phyloP scores from a whole-genome alignment of 2,329 filamentous ascomycete genomes.

The Nemania serpens region DNA sequence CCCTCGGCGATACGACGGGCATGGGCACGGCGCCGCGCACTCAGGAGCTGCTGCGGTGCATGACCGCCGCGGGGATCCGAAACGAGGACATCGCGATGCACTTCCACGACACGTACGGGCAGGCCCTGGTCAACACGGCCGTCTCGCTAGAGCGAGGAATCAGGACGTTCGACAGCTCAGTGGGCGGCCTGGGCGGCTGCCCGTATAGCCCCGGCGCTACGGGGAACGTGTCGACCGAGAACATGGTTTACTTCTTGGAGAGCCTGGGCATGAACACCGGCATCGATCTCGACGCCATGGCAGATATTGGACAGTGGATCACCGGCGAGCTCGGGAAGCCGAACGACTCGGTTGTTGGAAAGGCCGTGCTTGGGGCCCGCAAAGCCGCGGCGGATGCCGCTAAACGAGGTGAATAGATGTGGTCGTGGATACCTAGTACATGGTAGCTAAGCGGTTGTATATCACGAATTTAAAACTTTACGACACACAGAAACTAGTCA shows the following conservation, averaged over 20 bases:
- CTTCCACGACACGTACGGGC: constrained; percentile 75
- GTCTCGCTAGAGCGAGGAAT: constrained; percentile 67
- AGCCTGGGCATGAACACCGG: constrained; percentile 64
- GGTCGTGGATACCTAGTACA: too few species aligned
- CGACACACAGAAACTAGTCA: too few species aligned
- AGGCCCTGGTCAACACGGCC: constrained; percentile 68
- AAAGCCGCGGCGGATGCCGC: constrained; percentile 21
- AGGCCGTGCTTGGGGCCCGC: constrained; percentile 41
- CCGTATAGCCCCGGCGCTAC: constrained; percentile 71
- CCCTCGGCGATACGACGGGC: constrained; percentile 86
- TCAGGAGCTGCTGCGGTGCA: constrained; percentile 51
- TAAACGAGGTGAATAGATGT: not conserved
- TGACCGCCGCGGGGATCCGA: constrained; percentile 57
- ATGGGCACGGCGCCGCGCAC: constrained; percentile 68
- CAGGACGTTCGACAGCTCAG: constrained; percentile 68
- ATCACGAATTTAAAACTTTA: too few species aligned
- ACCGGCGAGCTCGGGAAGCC: constrained; percentile 52
- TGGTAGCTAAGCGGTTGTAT: too few species aligned
- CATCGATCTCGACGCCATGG: constrained; percentile 58
- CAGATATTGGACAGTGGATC: constrained; percentile 63
- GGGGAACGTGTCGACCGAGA: constrained; percentile 60
- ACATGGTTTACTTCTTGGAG: constrained; percentile 53
- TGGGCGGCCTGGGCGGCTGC: constrained; percentile 70
- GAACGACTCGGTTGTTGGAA: constrained; percentile 47
- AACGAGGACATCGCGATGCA: constrained; percentile 65